phyloP scores from a whole-genome alignment of 495 filamentous ascomycete species.

The Lophium mytilinum region DNA sequence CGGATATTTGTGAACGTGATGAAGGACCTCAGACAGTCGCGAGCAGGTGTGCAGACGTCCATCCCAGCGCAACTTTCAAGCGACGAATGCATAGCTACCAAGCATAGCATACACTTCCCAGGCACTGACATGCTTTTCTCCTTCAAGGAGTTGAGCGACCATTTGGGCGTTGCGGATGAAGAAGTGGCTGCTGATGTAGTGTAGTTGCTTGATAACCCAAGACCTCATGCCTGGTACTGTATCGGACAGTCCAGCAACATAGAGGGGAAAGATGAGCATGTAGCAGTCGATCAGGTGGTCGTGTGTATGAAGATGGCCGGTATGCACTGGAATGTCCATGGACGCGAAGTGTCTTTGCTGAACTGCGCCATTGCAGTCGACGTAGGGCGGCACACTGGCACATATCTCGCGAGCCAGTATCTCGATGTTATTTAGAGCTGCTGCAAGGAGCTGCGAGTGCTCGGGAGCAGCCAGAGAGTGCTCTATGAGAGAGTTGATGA shows the following conservation, averaged over 20 bases:
- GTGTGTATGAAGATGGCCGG: background rate
- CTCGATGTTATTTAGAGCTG: constrained; percentile 11
- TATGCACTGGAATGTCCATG: background rate
- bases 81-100: background rate
- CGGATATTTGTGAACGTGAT: too few relatives aligned
- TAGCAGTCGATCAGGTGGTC: background rate
- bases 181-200: background rate
- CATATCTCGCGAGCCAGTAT: constrained; percentile 27
- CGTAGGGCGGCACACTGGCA: constrained; percentile 27
- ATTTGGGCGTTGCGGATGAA: background rate
- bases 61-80: background rate
- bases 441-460: background rate
- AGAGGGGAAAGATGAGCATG: background rate
- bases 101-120: background rate
- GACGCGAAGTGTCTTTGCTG: background rate
- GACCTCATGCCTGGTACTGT: background rate
- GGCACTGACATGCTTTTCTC: background rate
- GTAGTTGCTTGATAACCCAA: background rate
- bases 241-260: background rate
- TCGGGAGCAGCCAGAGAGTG: too few relatives aligned
- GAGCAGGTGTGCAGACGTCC: too few relatives aligned
- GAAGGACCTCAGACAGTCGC: too few relatives aligned
- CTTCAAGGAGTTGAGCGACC: background rate
- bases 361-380: constrained; percentile 9
- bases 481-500: too few relatives aligned